These are phyloP conservation scores for Cardamine resedifolia DNA, from an alignment of 345 rosid genomes.

Conservation along the genomic window DNA sequence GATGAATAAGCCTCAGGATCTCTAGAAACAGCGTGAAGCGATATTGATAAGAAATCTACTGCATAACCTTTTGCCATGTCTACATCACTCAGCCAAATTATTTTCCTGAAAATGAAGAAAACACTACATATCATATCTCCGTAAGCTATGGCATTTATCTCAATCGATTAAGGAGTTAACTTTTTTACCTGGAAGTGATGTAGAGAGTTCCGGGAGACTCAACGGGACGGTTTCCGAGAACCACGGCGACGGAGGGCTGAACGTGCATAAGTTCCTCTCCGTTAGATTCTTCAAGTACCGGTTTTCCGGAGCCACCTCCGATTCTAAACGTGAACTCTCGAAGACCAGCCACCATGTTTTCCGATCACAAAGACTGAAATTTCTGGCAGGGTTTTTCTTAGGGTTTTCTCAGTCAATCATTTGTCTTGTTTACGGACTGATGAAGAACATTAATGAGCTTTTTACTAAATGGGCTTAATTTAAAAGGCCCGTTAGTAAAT, in stretches of 20 bases:
- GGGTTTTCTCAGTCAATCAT: slow-evolving; percentile 28
- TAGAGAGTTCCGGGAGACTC: slow-evolving; percentile 88
- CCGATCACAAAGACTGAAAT: slow-evolving; percentile 24
- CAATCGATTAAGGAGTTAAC: background rate
- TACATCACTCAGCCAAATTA: slow-evolving; percentile 83
- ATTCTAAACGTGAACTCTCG: slow-evolving; percentile 57
- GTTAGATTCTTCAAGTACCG: slow-evolving; percentile 54
- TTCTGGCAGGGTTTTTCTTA: slow-evolving; percentile 25
- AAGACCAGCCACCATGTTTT: slow-evolving; percentile 66
- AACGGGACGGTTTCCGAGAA: slow-evolving; percentile 55
- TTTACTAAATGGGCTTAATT: background rate
- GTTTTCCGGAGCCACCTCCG: slow-evolving; percentile 60
- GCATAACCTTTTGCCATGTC: slow-evolving; percentile 74
- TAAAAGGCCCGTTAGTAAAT: too few species aligned
- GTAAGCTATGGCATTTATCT: background rate
- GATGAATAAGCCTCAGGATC: slow-evolving; percentile 84
- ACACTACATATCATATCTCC: background rate
- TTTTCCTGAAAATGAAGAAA: slow-evolving; percentile 47
- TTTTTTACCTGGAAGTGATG: slow-evolving; percentile 62
- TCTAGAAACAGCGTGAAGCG: slow-evolving; percentile 87
- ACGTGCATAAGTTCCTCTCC: slow-evolving; percentile 85
- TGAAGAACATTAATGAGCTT: slow-evolving; percentile 28
- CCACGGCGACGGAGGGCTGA: slow-evolving; percentile 74
- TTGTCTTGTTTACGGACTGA: background rate
- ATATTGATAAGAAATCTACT: slow-evolving; percentile 78